Evolutionary conservation across 139 green algal genomes (phyloP), one percentile per base, ranked within the genome.

Genomic region (Chlamydomonas incerta): DNA sequence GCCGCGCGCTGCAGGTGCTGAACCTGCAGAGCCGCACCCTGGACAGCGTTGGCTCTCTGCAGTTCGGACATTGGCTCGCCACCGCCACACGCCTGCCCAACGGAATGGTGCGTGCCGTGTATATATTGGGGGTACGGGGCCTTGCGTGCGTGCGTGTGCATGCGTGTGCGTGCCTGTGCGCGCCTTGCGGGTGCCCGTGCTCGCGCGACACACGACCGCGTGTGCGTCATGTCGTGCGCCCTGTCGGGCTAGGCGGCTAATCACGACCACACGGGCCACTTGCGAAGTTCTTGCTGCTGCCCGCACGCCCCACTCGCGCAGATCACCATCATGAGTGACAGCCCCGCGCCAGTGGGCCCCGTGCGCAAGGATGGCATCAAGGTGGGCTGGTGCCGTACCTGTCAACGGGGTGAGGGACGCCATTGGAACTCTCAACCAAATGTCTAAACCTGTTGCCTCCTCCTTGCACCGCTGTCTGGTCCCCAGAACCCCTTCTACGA

Each of bases 401-500:
- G n/a, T n/a, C n/a, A n/a, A n/a, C n/a, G n/a, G n/a, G n/a, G n/a
- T n/a, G n/a, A n/a, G n/a, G n/a, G n/a, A n/a, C n/a, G n/a, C n/a
- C n/a, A n/a, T n/a, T n/a, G n/a, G n/a, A n/a, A n/a, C n/a, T n/a
- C n/a, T n/a, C n/a, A n/a, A n/a, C n/a, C n/a, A n/a, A n/a, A n/a
- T n/a, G n/a, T n/a, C n/a, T n/a, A n/a, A n/a, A n/a, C n/a, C n/a
- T 17, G 37, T 47, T 13, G 14, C 9, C 66, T 18, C 66, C 66
- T 46, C 15, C 31, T 62, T 17, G 8, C 15, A 8, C 13, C 60
- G 0, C 23, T 23, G 17, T 6, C 37, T 41, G 29, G 26, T n/a
- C 63, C 41, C 14, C 79, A 85, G 79, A 83, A 82, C 62, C 83
- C 83, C 0, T 83, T 80, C 29, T 88, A 85, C 68, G 84, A 88